A percentile compares a stretch with the other conserved stretches of the same genome.
Conservation (phyloP, 805 yeast genomes). For the Hemisphaericaspora nanyangensis region DNA sequence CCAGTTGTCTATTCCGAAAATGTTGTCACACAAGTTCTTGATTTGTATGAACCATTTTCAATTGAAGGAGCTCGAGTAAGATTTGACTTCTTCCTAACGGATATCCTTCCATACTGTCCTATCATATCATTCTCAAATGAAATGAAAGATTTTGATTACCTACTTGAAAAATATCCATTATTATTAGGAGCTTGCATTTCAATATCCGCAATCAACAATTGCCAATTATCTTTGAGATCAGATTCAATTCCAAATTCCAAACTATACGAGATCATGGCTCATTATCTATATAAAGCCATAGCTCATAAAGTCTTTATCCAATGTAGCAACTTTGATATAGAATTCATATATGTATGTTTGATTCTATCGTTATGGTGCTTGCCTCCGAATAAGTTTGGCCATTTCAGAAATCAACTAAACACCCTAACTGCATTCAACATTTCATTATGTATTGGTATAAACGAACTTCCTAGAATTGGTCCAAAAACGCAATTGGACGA, state of each 20-base stretch:
- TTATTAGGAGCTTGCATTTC: slow-evolving; percentile 41
- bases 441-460: slow-evolving; percentile 48
- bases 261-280: slow-evolving; percentile 38
- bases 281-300: slow-evolving; percentile 43
- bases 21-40: slow-evolving; percentile 31
- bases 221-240: slow-evolving; percentile 10
- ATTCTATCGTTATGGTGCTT: slow-evolving; percentile 50
- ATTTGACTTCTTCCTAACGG: slow-evolving; percentile 30
- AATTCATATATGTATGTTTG: slow-evolving; percentile 40
- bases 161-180: slow-evolving; percentile 41
- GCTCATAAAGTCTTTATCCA: slow-evolving; percentile 41
- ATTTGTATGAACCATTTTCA: slow-evolving; percentile 27
- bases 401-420: slow-evolving; percentile 50
- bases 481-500: slow-evolving; percentile 24
- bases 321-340: slow-evolving; percentile 40
- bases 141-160: slow-evolving; percentile 34
- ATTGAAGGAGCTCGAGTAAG: slow-evolving; percentile 32
- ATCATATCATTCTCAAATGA: slow-evolving; percentile 38
- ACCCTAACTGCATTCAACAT: slow-evolving; percentile 42
- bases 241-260: slow-evolving; percentile 18
- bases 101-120: slow-evolving; percentile 47
- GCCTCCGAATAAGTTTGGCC: slow-evolving; percentile 50
- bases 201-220: slow-evolving; percentile 45
- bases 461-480: slow-evolving; percentile 22
- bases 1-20: slow-evolving; percentile 14